These are phyloP conservation scores for Fusarium tanahbumbuense DNA, from an alignment of 2,329 filamentous ascomycete species.

Conservation along the genomic window DNA sequence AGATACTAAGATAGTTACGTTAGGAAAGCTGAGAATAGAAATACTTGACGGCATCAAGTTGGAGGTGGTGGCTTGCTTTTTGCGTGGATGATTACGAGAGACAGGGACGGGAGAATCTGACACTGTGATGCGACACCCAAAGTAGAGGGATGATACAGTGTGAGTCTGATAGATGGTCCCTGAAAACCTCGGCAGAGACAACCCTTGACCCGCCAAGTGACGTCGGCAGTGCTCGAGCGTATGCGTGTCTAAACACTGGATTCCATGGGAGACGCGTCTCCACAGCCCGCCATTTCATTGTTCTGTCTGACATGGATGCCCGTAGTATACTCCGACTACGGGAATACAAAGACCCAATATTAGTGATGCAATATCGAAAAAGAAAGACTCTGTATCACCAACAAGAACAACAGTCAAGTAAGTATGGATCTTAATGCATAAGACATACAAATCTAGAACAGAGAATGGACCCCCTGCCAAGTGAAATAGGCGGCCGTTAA, in stretches of 20 bases:
- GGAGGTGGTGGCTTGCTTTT: slow-evolving; percentile 19
- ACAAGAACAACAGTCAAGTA: not conserved
- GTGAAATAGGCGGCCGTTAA: slow-evolving; percentile 24
- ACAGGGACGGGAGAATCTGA: not conserved
- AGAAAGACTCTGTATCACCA: slow-evolving; percentile 6
- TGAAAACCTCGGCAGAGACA: slow-evolving; percentile 14
- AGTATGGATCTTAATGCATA: slow-evolving; percentile 10
- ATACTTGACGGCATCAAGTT: not conserved
- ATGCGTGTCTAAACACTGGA: slow-evolving; percentile 5
- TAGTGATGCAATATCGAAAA: slow-evolving; percentile 11
- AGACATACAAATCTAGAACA: slow-evolving; percentile 4
- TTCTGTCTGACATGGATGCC: not conserved
- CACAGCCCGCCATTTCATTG: slow-evolving; percentile 21
- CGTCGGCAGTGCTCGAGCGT: slow-evolving; percentile 38
- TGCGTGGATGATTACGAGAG: slow-evolving; percentile 19
- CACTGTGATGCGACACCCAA: slow-evolving; percentile 3
- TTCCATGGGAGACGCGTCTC: slow-evolving; percentile 33
- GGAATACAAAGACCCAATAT: not conserved
- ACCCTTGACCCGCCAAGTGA: slow-evolving; percentile 40
- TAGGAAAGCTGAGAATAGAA: slow-evolving; percentile 30
- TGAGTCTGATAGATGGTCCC: not conserved
- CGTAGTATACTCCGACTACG: not conserved
- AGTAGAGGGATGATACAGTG: not conserved
- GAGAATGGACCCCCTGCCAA: slow-evolving; percentile 35
- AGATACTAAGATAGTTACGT: not conserved